A percentile compares a stretch with the other conserved stretches of the same genome.
These are phyloP conservation scores for Pichia norvegensis DNA, from an alignment of 1,139 yeast genomes.

Conservation along the genomic window DNA sequence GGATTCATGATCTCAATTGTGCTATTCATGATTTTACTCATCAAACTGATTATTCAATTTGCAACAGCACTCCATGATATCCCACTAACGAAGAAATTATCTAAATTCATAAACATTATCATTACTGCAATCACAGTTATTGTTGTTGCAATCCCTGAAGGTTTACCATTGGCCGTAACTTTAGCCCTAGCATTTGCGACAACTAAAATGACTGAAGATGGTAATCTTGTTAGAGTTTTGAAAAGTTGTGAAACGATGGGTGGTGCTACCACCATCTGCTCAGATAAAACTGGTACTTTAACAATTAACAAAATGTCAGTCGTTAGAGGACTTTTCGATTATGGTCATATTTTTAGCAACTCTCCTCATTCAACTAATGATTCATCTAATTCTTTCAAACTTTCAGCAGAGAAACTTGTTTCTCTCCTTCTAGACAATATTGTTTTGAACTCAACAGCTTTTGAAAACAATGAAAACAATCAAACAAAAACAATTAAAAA, in stretches of 20 bases:
- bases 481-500: slow-evolving; percentile 17
- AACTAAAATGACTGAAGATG: slow-evolving; percentile 94
- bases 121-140: slow-evolving; percentile 88
- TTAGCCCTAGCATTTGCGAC: slow-evolving; percentile 96
- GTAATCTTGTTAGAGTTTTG: slow-evolving; percentile 88
- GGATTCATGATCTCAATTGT: slow-evolving; percentile 81
- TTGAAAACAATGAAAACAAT: slow-evolving; percentile 45
- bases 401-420: slow-evolving; percentile 5
- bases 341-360: slow-evolving; percentile 4
- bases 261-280: slow-evolving; percentile 92
- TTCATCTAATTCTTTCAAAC: slow-evolving; percentile 1
- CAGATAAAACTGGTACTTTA: slow-evolving; percentile 95
- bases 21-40: slow-evolving; percentile 68
- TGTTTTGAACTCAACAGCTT: slow-evolving; percentile 79
- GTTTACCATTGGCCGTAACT: slow-evolving; percentile 93
- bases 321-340: slow-evolving; percentile 53
- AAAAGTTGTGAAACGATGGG: slow-evolving; percentile 98
- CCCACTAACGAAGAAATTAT: slow-evolving; percentile 71
- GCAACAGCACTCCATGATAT: slow-evolving; percentile 37
- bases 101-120: slow-evolving; percentile 71
- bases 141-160: slow-evolving; percentile 98
- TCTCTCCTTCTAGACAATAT: slow-evolving; percentile 50
- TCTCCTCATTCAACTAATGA: slow-evolving; percentile 2
- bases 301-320: slow-evolving; percentile 92
- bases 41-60: slow-evolving; percentile 64